Percentiles rank a stretch among this genome's conserved stretches.
phyloP scores from a whole-genome alignment of 2,329 filamentous ascomycete genomes.

The Monilinia laxa region DNA sequence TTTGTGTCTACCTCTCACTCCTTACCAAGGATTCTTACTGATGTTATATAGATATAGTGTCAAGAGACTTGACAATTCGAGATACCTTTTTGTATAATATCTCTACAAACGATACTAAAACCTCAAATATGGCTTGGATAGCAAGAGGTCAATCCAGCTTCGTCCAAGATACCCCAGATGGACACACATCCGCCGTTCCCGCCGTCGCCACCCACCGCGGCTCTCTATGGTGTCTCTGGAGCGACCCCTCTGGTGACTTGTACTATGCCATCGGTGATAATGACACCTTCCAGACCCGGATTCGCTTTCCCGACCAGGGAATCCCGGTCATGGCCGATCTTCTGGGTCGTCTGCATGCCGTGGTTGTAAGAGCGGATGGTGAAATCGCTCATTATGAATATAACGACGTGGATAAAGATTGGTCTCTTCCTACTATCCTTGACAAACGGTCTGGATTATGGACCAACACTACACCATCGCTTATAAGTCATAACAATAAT shows the following conservation, averaged over 20 bases:
- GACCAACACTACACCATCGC: constrained; percentile 37
- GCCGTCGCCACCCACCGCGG: constrained; percentile 42
- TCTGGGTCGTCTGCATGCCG: constrained; percentile 41
- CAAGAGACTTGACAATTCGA: not conserved
- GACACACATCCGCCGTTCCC: constrained; percentile 40
- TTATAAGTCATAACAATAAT: constrained; percentile 43
- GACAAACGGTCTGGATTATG: constrained; percentile 32
- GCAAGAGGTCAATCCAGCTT: constrained; percentile 40
- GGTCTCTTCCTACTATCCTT: constrained; percentile 35
- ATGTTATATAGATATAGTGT: not conserved
- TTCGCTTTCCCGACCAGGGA: constrained; percentile 39
- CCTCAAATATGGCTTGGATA: constrained; percentile 36
- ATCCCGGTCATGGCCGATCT: constrained; percentile 42
- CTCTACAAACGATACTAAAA: not conserved
- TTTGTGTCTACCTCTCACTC: not conserved
- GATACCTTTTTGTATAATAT: not conserved
- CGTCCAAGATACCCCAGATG: constrained; percentile 34
- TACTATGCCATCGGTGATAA: constrained; percentile 41
- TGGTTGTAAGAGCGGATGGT: constrained; percentile 38
- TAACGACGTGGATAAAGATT: constrained; percentile 38
- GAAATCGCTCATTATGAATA: constrained; percentile 40
- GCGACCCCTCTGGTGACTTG: constrained; percentile 36
- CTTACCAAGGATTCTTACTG: not conserved
- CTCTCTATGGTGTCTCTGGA: constrained; percentile 43
- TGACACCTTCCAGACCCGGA: constrained; percentile 36